Conservation (phyloP, 441 rosid species). For the Breynia disticha region DNA sequence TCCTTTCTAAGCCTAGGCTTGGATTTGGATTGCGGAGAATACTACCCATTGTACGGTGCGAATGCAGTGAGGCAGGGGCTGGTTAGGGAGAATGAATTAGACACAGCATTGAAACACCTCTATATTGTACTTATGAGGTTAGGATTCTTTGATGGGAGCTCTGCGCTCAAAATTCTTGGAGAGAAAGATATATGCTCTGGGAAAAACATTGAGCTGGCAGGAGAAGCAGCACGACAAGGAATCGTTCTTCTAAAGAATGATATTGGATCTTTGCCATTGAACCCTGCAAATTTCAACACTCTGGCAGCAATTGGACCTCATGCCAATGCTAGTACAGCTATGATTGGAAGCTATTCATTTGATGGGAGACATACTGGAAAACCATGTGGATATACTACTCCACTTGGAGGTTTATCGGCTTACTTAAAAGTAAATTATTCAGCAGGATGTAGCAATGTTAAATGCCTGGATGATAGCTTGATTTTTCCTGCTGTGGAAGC, state of each 20-base stretch:
- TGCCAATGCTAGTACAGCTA: conserved; percentile 29
- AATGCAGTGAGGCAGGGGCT: conserved; percentile 32
- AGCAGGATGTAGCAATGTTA: conserved; percentile 24
- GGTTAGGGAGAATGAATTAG: conserved; percentile 27
- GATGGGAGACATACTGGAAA: conserved; percentile 12
- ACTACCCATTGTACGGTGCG: conserved; percentile 23
- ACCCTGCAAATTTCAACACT: conserved; percentile 3
- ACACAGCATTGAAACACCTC: conserved; percentile 27
- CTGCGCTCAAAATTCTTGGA: not conserved
- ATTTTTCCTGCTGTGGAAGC: conserved; percentile 19
- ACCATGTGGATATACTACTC: conserved; percentile 29
- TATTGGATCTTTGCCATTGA: conserved; percentile 31
- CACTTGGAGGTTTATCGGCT: conserved; percentile 27
- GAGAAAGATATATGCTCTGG: conserved; percentile 33
- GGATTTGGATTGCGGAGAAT: conserved; percentile 45
- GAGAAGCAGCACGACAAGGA: conserved; percentile 45
- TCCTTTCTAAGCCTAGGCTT: conserved; percentile 21
- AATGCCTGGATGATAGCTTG: conserved; percentile 15
- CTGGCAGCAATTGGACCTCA: conserved; percentile 54
- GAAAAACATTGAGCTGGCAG: conserved; percentile 32
- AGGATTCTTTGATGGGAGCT: conserved; percentile 40
- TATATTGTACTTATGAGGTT: conserved; percentile 45
- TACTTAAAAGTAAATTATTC: conserved; percentile 10
- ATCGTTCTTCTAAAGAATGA: conserved; percentile 48
- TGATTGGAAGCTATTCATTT: conserved; percentile 35